Percentiles rank a stretch among this genome's conserved stretches.
Conservation (phyloP, 495 filamentous ascomycete genomes). For the Xylaria grammica region DNA sequence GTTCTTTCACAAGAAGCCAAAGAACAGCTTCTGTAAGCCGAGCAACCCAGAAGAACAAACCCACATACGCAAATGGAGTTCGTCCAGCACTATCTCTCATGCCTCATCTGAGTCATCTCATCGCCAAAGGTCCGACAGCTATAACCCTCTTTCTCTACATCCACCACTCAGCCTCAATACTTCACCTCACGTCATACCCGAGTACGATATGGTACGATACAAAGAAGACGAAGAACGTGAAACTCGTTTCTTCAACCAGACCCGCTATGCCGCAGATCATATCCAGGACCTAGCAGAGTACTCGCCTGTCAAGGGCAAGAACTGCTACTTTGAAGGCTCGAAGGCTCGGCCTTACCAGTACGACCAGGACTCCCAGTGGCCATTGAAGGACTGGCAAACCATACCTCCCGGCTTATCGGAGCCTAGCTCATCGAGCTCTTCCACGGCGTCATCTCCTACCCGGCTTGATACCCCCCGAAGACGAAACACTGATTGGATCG, state of each 20-base stretch:
- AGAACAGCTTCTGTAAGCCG: conserved; percentile 21
- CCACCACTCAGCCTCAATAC: conserved; percentile 37
- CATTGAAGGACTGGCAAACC: conserved; percentile 37
- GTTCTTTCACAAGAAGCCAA: conserved; percentile 36
- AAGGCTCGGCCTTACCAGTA: conserved; percentile 25
- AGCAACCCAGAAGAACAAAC: conserved; percentile 14
- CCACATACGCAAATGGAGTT: conserved; percentile 34
- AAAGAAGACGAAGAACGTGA: conserved; percentile 34
- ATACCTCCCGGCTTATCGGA: conserved; percentile 31
- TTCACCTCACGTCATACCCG: conserved; percentile 33
- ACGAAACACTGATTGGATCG: conserved; percentile 35
- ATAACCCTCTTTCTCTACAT: conserved; percentile 38
- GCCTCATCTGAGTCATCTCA: conserved; percentile 20
- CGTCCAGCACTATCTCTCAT: conserved; percentile 33
- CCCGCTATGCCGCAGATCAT: conserved; percentile 28
- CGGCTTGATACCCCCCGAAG: conserved; percentile 14
- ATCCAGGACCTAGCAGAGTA: conserved; percentile 29
- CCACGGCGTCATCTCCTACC: conserved; percentile 24
- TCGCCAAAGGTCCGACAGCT: conserved; percentile 18
- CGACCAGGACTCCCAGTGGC: conserved; percentile 34
- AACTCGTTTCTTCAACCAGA: conserved; percentile 31
- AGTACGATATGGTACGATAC: conserved; percentile 28
- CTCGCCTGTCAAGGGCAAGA: conserved; percentile 30
- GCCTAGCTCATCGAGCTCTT: conserved; percentile 25
- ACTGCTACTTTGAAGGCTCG: conserved; percentile 30